These are phyloP conservation scores for Sophora flavescens DNA, from an alignment of 306 rosid genomes.

Conservation along the genomic window DNA sequence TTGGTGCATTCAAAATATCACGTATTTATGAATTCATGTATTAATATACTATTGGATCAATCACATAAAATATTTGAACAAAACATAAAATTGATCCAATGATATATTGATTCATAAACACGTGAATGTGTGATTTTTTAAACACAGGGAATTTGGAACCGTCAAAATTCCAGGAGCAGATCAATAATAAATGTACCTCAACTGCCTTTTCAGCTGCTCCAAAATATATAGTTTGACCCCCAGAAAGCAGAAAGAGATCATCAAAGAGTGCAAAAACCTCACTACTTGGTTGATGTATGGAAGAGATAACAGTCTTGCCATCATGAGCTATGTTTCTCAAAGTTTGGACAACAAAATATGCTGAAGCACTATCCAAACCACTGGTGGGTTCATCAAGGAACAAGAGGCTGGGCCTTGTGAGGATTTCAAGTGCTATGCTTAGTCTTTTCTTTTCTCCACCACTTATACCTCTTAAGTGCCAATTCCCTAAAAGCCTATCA, in stretches of 20 bases:
- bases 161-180: not conserved
- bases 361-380: slow-evolving; percentile 92
- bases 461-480: slow-evolving; percentile 93
- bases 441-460: slow-evolving; percentile 94
- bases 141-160: no score
- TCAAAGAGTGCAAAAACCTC: slow-evolving; percentile 96
- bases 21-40: no score
- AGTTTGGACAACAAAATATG: slow-evolving; percentile 87
- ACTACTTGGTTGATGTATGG: slow-evolving; percentile 96
- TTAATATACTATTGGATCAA: no score
- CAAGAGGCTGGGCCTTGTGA: slow-evolving; percentile 80
- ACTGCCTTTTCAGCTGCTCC: slow-evolving; percentile 76
- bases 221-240: slow-evolving; percentile 80
- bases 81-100: no score
- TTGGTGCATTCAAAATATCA: no score
- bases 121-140: no score
- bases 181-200: slow-evolving; percentile 59
- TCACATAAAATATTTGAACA: no score
- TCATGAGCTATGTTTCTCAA: slow-evolving; percentile 78
- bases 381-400: slow-evolving; percentile 96
- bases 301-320: slow-evolving; percentile 82
- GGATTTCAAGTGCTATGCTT: slow-evolving; percentile 92
- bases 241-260: slow-evolving; percentile 87
- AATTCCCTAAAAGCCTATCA: slow-evolving; percentile 73
- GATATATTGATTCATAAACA: no score